Evolutionary conservation across 257 asterid species (phyloP).

Genomic region (Perilla frutescens): DNA sequence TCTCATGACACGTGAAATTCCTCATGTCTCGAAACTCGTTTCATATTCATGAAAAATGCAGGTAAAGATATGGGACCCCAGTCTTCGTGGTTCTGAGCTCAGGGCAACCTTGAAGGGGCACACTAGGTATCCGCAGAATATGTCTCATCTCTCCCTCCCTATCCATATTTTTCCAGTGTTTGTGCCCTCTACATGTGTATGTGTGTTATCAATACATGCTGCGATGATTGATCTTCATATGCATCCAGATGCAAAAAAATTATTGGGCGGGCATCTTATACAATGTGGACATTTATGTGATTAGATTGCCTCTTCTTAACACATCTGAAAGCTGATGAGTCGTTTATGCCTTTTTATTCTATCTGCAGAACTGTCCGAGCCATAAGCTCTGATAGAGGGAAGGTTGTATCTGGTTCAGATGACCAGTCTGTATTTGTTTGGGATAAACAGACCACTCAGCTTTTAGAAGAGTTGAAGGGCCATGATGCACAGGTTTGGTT

Average conservation of each 20-base stretch:
- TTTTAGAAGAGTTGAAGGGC: slow-evolving; percentile 91
- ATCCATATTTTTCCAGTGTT: neutral
- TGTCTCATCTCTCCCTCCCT: neutral
- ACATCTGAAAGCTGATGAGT: slow-evolving; percentile 31
- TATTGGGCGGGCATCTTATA: slow-evolving; percentile 5
- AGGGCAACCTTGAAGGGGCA: slow-evolving; percentile 93
- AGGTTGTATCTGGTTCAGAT: slow-evolving; percentile 97
- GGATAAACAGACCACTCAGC: slow-evolving; percentile 97
- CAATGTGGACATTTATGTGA: neutral
- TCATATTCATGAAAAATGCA: slow-evolving; percentile 43
- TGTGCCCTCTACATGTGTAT: neutral
- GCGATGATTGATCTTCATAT: slow-evolving; percentile 18
- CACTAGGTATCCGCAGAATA: slow-evolving; percentile 57
- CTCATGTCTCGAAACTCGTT: neutral
- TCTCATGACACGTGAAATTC: neutral
- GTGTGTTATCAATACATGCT: slow-evolving; percentile 21
- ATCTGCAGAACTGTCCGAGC: slow-evolving; percentile 83
- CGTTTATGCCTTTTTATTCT: slow-evolving; percentile 28
- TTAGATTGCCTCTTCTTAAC: neutral
- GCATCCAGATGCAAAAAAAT: slow-evolving; percentile 32
- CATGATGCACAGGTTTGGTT: slow-evolving; percentile 79
- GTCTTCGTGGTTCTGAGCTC: slow-evolving; percentile 93
- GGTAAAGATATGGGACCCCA: slow-evolving; percentile 97
- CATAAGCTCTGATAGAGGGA: slow-evolving; percentile 92
- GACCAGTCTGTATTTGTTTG: slow-evolving; percentile 93